Base-by-base conservation (phyloP, 2,329 filamentous ascomycete genomes). In the Macroventuria anomochaeta region DNA sequence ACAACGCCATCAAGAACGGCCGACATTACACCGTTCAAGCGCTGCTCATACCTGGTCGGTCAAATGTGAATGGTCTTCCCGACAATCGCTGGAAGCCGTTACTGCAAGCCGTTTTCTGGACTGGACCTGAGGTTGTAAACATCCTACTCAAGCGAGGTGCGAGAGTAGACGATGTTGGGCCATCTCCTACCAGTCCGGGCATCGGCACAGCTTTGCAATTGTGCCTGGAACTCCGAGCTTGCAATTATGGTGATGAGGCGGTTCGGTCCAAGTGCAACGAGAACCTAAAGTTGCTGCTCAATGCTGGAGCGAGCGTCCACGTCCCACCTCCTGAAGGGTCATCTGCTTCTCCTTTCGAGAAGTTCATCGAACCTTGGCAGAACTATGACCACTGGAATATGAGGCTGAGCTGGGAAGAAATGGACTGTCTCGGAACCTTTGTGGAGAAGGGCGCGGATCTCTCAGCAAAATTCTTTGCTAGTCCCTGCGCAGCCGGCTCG, bases 1-100 rank as follows among this genome's bases (percentile, higher is more conserved):
- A 73, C 31, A 75, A 73, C 49, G 72, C 71, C 4, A 74, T 73
- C 37, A 73, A 68, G 37, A 74, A 74, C 26, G 67, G 65, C 15
- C 58, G 70, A 3, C 44, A 55, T 2, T 65, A 67, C 32, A 72
- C 64, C 10, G 68, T 74, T 0, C 65, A 71, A 34, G 57, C 61
- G 12, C 43, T 74, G 5, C 48, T 71, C 4, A 33, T 62, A 11
- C 55, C 62, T 1, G 61, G 55, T 13, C 59, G 63, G 13, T 68
- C 65, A 10, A 57, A 64, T n/a, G 57, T 69, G 3, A 65, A 73
- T 29, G 71, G 70, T 1, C 26, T 67, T 11, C 56, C 65, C 0
- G 68, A 55, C 2, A 62, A 55, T 0, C 47, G 57, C 3, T 74
- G 68, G 68, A 69, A 56, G 18, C 72, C 71, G 5, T 46, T 74